Percentiles rank a stretch among this genome's conserved stretches.
phyloP scores from a whole-genome alignment of 208 protist genomes.

The Crithidia acanthocephali region DNA sequence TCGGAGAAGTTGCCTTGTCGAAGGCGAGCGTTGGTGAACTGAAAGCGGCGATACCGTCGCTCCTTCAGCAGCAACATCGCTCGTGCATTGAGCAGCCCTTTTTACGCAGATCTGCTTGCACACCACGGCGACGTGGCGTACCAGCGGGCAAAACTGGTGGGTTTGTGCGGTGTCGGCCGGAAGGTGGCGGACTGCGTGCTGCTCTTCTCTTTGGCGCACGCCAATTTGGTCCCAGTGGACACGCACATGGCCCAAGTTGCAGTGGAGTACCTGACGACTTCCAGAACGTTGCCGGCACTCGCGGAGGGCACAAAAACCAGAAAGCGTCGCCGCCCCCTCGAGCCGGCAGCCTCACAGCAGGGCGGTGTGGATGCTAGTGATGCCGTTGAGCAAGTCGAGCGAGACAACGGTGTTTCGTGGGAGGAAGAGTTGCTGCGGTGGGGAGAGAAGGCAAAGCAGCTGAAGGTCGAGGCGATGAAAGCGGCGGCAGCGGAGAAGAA shows the following conservation, averaged over 20 bases:
- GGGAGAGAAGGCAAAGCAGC: conserved; percentile 17
- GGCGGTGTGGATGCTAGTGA: not conserved
- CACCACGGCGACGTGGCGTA: conserved; percentile 20
- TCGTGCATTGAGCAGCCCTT: conserved; percentile 32
- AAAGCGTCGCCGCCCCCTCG: not conserved
- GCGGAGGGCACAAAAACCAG: not conserved
- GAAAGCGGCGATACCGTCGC: not conserved
- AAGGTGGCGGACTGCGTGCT: conserved; percentile 89
- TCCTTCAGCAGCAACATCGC: conserved; percentile 17
- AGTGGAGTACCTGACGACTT: conserved; percentile 39
- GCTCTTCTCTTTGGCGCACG: conserved; percentile 66
- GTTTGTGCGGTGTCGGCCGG: conserved; percentile 72
- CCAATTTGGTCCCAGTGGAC: conserved; percentile 84
- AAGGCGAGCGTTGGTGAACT: not conserved
- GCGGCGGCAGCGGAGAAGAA: not conserved
- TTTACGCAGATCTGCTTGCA: conserved; percentile 51
- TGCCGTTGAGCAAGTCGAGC: not conserved
- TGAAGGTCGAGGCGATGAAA: conserved; percentile 1
- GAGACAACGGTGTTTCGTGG: not conserved
- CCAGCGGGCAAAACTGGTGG: conserved; percentile 49
- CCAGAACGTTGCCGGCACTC: not conserved
- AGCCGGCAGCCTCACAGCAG: not conserved
- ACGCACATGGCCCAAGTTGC: conserved; percentile 90
- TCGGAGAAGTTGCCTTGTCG: not conserved
- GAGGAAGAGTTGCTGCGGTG: conserved; percentile 21